A percentile compares a stretch with the other conserved stretches of the same genome.
Conservation (phyloP, 163 green algal species). For the Chlorella variabilis region DNA sequence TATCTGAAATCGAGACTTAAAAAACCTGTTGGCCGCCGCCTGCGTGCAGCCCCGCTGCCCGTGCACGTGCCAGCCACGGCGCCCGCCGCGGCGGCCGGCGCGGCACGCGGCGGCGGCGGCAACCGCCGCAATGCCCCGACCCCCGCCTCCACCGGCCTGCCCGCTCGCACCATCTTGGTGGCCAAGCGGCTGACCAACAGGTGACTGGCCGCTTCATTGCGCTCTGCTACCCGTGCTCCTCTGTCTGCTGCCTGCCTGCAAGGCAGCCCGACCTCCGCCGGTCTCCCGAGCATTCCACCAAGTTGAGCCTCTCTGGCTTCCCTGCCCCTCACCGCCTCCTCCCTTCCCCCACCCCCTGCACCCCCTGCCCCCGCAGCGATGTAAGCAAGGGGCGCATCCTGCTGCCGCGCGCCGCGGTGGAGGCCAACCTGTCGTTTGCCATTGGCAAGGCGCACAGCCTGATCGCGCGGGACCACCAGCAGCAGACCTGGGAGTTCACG, state of each 20-base stretch:
- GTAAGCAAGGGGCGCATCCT: slow-evolving; percentile 77
- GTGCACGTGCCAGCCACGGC: slow-evolving; percentile 23
- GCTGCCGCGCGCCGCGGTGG: slow-evolving; percentile 74
- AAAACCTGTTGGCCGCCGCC: background rate
- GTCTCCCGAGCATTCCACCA: no score
- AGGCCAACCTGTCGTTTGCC: slow-evolving; percentile 76
- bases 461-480: slow-evolving; percentile 52
- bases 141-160: slow-evolving; percentile 47
- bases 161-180: slow-evolving; percentile 68
- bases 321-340: no score
- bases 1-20: background rate
- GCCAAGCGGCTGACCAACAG: slow-evolving; percentile 79
- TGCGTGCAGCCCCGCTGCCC: slow-evolving; percentile 6
- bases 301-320: no score
- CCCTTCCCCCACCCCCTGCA: no score
- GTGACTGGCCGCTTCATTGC: background rate
- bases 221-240: background rate
- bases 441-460: slow-evolving; percentile 63
- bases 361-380: slow-evolving; percentile 49
- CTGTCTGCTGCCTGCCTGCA: background rate
- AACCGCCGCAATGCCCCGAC: slow-evolving; percentile 30
- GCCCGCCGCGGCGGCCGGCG: background rate
- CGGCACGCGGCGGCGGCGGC: background rate
- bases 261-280: background rate
- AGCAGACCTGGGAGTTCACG: slow-evolving; percentile 67